Evolutionary conservation across 2,329 filamentous ascomycete species (phyloP), one percentile per base, ranked within the genome.

Genomic region (Neobulgaria alba): DNA sequence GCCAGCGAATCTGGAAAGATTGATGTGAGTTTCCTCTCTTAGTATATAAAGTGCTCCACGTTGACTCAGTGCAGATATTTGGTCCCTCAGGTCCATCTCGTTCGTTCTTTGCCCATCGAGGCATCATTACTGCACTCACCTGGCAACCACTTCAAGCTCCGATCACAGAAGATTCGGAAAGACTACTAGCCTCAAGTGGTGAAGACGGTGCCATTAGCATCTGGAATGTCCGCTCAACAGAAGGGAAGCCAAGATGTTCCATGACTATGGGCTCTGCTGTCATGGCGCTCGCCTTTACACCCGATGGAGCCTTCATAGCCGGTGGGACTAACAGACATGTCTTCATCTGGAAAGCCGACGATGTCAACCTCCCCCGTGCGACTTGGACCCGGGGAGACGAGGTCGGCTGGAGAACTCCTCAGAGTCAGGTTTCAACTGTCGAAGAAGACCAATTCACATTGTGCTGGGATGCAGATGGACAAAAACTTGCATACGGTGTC

Each of bases 331-430:
- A 67, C 15, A 69, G 71, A 23, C 68, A 67, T 42, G 73, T 81
- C 10, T 60, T 79, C 29, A 78, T 82, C 33, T 82, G 77, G 75
- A 80, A 79, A 54, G 71, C 79, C 10, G 75, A 72, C 45, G 77
- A 76, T 38, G 65, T 71, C 33, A 63, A 66, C 18, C 66, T 77
- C 33, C 77, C 77, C 3, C 67, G 73, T 33, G 77, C 77, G 12
- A 74, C 67, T 53, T 82, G 77, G 77, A 72, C 65, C 44, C 63
- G 73, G 45, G 62, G 66, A 18, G 63, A 68, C 8, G 73, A 79
- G 48, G 63, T 67, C 1, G 76, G 73, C 3, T 79, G 75, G 73
- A 63, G 73, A 21, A 79, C 71, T 44, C 75, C 75, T 15, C 73
- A 68, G 52, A 66, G 66, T 33, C 68, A 66, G 26, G 54, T 52